A percentile compares a stretch with the other conserved stretches of the same genome.
Conservation (phyloP, 2,329 filamentous ascomycete species). For the Ceratocystis destructans region DNA sequence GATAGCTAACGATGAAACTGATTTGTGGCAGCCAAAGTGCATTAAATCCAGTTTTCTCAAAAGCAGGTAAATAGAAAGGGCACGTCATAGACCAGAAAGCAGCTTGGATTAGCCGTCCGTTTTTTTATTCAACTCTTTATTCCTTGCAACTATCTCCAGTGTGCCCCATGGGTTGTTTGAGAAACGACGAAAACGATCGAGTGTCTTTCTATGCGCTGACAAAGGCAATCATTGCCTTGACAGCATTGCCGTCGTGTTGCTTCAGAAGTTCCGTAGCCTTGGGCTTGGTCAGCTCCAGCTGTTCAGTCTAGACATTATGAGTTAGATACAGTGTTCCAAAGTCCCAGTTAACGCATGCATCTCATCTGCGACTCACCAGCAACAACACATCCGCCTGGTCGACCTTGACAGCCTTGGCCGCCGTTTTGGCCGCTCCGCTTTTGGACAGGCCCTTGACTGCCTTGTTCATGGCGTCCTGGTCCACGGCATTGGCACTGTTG, state of each 20-base stretch:
- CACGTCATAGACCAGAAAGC: background rate
- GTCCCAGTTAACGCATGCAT: background rate
- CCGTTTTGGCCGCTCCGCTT: slow-evolving; percentile 15
- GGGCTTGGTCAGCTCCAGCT: slow-evolving; percentile 56
- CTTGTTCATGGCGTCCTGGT: slow-evolving; percentile 55
- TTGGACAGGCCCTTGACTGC: slow-evolving; percentile 50
- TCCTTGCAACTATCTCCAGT: background rate
- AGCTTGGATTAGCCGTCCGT: background rate
- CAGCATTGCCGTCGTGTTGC: slow-evolving; percentile 54
- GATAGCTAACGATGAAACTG: slow-evolving; percentile 16
- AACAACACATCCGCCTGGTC: slow-evolving; percentile 57
- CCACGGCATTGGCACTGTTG: slow-evolving; percentile 40
- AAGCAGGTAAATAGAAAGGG: background rate
- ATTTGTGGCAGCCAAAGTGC: slow-evolving; percentile 24
- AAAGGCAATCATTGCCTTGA: slow-evolving; percentile 52
- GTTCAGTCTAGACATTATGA: slow-evolving; percentile 39
- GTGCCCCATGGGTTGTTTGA: background rate
- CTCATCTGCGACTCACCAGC: slow-evolving; percentile 36
- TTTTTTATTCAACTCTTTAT: slow-evolving; percentile 4
- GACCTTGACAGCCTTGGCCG: slow-evolving; percentile 49
- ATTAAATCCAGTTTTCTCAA: slow-evolving; percentile 20
- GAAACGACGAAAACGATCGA: background rate
- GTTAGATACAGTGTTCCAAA: background rate
- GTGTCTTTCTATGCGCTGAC: slow-evolving; percentile 22
- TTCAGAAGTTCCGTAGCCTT: slow-evolving; percentile 65